phyloP scores from a whole-genome alignment of 1,284 basidiomycete species.

The Prillingera fragicola region DNA sequence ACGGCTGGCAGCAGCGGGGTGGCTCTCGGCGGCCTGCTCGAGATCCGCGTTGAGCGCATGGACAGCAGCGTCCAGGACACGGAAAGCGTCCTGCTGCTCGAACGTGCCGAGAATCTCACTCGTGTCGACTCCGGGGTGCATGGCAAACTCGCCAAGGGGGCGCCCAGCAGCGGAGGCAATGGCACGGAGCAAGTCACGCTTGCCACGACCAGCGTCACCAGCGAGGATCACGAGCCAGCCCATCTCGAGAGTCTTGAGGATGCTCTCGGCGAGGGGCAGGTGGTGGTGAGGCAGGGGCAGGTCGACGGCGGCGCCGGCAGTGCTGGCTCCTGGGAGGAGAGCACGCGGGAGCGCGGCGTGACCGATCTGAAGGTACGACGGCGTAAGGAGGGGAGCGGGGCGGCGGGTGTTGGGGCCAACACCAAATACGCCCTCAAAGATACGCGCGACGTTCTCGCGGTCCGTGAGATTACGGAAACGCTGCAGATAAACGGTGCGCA shows the following conservation, averaged over 20 bases:
- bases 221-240: slow-evolving; percentile 86
- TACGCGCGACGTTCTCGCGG: slow-evolving; percentile 55
- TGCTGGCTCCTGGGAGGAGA: too few relatives aligned
- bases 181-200: slow-evolving; percentile 67
- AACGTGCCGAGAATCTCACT: slow-evolving; percentile 93
- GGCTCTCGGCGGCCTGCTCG: slow-evolving; percentile 18
- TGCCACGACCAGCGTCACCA: slow-evolving; percentile 70
- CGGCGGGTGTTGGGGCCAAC: slow-evolving; percentile 39
- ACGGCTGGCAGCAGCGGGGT: slow-evolving; percentile 14
- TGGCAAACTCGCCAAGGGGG: slow-evolving; percentile 64
- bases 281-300: slow-evolving; percentile 61
- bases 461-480: slow-evolving; percentile 76
- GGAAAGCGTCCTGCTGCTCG: slow-evolving; percentile 70
- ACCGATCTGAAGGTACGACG: slow-evolving; percentile 63
- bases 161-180: slow-evolving; percentile 70
- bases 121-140: slow-evolving; percentile 87
- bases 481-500: slow-evolving; percentile 71
- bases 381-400: slow-evolving; percentile 57
- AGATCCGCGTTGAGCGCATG: slow-evolving; percentile 12
- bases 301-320: slow-evolving; percentile 46
- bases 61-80: slow-evolving; percentile 17
- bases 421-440: slow-evolving; percentile 64
- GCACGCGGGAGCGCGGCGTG: slow-evolving; percentile 56
- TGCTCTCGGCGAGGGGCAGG: slow-evolving; percentile 65
- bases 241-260: slow-evolving; percentile 67